These are phyloP conservation scores for Wickerhamomyces tratensis DNA, from an alignment of 805 yeast species.

Conservation along the genomic window DNA sequence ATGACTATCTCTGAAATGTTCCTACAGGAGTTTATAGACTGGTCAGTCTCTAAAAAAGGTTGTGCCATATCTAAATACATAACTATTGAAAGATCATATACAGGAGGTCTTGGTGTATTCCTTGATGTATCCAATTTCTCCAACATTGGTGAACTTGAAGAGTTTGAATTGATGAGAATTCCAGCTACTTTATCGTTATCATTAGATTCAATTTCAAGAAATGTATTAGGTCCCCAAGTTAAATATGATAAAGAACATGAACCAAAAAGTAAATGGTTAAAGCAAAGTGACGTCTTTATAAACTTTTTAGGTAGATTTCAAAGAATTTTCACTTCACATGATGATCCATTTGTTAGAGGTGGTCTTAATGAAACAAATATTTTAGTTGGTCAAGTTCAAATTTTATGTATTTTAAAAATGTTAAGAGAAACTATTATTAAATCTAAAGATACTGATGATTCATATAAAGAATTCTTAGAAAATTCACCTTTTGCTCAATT, in stretches of 20 bases:
- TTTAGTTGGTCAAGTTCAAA: slow-evolving; percentile 16
- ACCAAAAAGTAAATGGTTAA: slow-evolving; percentile 3
- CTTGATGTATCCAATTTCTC: slow-evolving; percentile 1
- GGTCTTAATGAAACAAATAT: slow-evolving; percentile 18
- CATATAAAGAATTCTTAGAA: slow-evolving; percentile 4
- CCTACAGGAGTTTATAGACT: neutral
- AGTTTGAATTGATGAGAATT: slow-evolving; percentile 28
- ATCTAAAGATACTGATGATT: neutral
- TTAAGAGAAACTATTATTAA: slow-evolving; percentile 5
- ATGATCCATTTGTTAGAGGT: slow-evolving; percentile 13
- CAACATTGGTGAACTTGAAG: slow-evolving; percentile 1
- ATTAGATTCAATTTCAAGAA: slow-evolving; percentile 18
- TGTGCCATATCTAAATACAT: neutral
- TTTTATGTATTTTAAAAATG: slow-evolving; percentile 9
- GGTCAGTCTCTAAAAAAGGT: neutral
- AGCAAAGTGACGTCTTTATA: slow-evolving; percentile 9
- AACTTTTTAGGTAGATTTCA: slow-evolving; percentile 13
- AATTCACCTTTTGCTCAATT: slow-evolving; percentile 16
- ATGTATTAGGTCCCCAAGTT: slow-evolving; percentile 8
- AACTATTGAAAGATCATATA: neutral
- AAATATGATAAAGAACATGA: slow-evolving; percentile 7
- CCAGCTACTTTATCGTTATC: slow-evolving; percentile 24
- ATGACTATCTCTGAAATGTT: neutral
- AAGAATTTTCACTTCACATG: slow-evolving; percentile 8
- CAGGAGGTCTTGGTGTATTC: slow-evolving; percentile 16